Base-by-base conservation (phyloP, 805 yeast species). In the Sugiyamaella floridensis region DNA sequence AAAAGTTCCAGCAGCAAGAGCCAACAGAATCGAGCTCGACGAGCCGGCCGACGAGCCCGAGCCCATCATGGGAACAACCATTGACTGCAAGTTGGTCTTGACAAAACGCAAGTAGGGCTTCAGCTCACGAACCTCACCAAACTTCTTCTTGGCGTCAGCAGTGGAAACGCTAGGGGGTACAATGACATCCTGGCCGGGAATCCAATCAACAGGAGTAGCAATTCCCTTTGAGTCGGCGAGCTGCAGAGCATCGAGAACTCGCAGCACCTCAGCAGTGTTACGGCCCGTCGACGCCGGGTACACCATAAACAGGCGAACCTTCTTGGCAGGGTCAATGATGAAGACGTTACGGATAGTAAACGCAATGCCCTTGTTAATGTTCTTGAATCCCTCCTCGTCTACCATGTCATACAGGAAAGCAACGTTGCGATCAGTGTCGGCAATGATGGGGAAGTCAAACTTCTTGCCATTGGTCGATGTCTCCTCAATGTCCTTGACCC, bases 201-300 rank as follows among this genome's bases (percentile, higher is more conserved):
- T 77, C 97, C 97, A 89, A 80, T 90, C 82, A 67, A 87, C 86
- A 55, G 96, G 96, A 45, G 97, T 89, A 56, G 87, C 93, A 60
- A 89, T 79, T 65, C 92, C 87, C 72, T 80, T 75, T 67, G 79
- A 77, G 72, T 90, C 97, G 63, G 64, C 53, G 59, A 80, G 72
- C 76, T 89, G 96, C 69, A 89, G 76, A 51, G 96, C 86, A 69
- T 88, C 96, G 59, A 89, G 74, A 53, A 86, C 95, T 75, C 97
- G 85, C 71, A 90, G 77, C 40, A 89, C 92, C 77, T 89, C 97
- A 54, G 86, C 80, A 57, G 96, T 80, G 82, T 90, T 89, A 79
- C 97, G 86, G 69, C 97, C 97, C 56, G 87, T 83, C 45, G 95
- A 85, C 55, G 97, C 93, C 54, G 97, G 97, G 77, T 89, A 89